Evolutionary conservation across 2,329 filamentous ascomycete genomes (phyloP), one percentile per base, ranked within the genome.

Genomic region (Venturiaceae sp.): DNA sequence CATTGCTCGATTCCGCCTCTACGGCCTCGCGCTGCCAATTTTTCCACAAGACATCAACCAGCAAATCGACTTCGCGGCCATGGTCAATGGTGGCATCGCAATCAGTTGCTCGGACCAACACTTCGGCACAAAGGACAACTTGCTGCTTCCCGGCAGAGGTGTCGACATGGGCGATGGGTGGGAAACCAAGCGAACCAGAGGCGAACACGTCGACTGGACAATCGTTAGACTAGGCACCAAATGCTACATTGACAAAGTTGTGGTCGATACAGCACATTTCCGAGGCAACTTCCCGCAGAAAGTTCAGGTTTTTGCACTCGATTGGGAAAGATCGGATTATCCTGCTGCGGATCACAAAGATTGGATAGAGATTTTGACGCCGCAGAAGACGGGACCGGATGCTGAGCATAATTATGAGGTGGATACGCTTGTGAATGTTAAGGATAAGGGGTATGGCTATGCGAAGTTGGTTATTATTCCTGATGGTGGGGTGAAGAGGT

Each of bases 381-480:
- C 86, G 14, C 84, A 82, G 74, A 86, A 84, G 72, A 86, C 84
- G 60, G 84, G 84, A 1, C 85, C 88, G 19, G 88, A 92, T 69
- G 76, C 78, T 65, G 87, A 91, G 74, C 87, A 90, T 69, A 79
- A 81, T 62, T 88, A 87, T 68, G 75, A 64, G 55, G 62, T 33
- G 23, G 69, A 73, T 14, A 65, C 65, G 58, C 61, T 78, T 63
- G 69, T 70, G 64, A 67, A 77, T 59, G 75, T 83, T 19, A 75
- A 79, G 64, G 82, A 83, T 37, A 79, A 77, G 68, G 74, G 77
- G 2, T 88, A 90, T 67, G 90, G 87, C 13, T 91, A 94, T 74
- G 84, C 92, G 23, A 96, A 95, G 80, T 77, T 97, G 69, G 88
- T 90, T 34, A 94, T 96, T 69, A 90, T 96, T 64, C 92, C 92